Conservation (phyloP, 768 basidiomycete species). For the Naganishia kalamii region DNA sequence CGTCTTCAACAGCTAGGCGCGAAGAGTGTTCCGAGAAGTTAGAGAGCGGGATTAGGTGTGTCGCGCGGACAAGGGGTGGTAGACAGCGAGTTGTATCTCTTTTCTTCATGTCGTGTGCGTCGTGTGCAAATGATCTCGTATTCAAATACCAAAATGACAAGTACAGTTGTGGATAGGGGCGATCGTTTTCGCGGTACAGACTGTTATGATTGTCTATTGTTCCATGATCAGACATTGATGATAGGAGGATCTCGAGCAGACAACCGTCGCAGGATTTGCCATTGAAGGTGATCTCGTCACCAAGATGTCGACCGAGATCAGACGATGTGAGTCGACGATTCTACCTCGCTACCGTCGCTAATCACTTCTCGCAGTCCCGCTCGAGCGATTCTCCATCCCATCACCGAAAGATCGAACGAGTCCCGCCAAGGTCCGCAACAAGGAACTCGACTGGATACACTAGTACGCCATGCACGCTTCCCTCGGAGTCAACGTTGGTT, state of each 20-base stretch:
- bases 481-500: no score
- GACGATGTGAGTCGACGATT: not conserved
- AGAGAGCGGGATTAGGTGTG: no score
- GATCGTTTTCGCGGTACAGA: not conserved
- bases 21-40: no score
- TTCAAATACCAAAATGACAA: conserved; percentile 16
- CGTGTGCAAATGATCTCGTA: not conserved
- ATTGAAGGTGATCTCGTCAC: not conserved
- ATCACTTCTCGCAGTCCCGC: not conserved
- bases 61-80: no score
- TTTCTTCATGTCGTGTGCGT: not conserved
- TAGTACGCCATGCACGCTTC: not conserved
- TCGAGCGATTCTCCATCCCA: not conserved
- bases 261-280: not conserved
- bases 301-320: not conserved
- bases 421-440: conserved; percentile 4
- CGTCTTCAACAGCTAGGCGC: conserved; percentile 47
- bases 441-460: not conserved
- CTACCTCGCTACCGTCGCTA: not conserved
- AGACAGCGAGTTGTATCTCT: not conserved
- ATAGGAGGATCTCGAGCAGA: no score
- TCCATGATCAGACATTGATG: no score
- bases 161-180: not conserved
- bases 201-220: no score
- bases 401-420: not conserved